phyloP scores from a whole-genome alignment of 2,329 filamentous ascomycete species.

The Arthrobotrys sinensis region DNA sequence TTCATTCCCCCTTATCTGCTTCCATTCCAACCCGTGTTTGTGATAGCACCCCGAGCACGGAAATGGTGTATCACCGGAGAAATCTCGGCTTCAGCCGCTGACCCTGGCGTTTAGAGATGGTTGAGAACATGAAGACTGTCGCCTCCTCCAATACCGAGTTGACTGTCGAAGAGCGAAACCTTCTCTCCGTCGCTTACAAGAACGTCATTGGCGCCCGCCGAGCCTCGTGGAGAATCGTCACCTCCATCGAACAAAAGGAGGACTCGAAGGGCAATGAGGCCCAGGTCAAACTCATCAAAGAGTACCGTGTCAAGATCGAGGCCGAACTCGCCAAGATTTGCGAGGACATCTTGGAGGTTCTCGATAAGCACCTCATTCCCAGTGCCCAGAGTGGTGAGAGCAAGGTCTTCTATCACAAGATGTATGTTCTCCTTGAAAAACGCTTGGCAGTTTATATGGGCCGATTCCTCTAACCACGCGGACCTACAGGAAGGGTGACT shows the following conservation, averaged over 20 bases:
- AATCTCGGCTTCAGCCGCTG: neutral
- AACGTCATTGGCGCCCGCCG: constrained; percentile 98
- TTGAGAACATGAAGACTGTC: constrained; percentile 99
- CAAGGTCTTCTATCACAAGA: constrained; percentile 99
- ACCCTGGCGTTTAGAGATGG: constrained; percentile 81
- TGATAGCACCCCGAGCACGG: constrained; percentile 61
- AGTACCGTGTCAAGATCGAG: constrained; percentile 99
- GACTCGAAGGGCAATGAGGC: constrained; percentile 98
- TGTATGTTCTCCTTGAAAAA: constrained; percentile 75
- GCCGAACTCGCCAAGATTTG: constrained; percentile 96
- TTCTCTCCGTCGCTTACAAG: constrained; percentile 99
- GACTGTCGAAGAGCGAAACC: constrained; percentile 74
- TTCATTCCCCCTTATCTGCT: constrained; percentile 64
- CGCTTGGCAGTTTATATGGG: neutral
- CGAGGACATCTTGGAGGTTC: constrained; percentile 95
- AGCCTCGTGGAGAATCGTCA: constrained; percentile 99
- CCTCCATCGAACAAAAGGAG: constrained; percentile 99
- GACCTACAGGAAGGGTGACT: constrained; percentile 87
- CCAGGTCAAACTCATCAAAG: constrained; percentile 93
- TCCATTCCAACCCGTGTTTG: neutral
- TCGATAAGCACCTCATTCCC: constrained; percentile 93
- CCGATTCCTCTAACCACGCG: constrained; percentile 29
- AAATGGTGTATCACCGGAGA: neutral
- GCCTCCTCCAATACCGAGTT: constrained; percentile 81
- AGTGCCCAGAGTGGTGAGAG: constrained; percentile 97